phyloP scores from a whole-genome alignment of 176 grass and related monocot genomes.

The Raddia distichophylla region DNA sequence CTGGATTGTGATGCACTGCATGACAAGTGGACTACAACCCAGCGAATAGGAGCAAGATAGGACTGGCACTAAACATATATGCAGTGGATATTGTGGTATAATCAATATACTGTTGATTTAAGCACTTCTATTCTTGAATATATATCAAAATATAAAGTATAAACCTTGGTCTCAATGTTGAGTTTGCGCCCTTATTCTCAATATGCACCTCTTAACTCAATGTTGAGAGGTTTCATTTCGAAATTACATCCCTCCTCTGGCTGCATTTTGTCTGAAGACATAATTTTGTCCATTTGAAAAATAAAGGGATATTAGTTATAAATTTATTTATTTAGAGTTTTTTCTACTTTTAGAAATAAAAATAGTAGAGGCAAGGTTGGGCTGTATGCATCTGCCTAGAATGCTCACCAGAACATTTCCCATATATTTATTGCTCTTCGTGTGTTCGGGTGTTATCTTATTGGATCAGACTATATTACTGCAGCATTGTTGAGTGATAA shows the following conservation, averaged over 20 bases:
- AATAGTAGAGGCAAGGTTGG: not conserved
- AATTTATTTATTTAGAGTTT: constrained; percentile 12
- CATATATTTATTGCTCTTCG: constrained; percentile 26
- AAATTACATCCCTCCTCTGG: not conserved
- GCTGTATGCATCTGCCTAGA: not conserved
- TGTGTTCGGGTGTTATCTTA: constrained; percentile 33
- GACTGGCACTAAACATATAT: constrained; percentile 47
- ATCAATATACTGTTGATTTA: constrained; percentile 47
- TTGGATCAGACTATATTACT: constrained; percentile 42
- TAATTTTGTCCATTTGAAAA: not conserved
- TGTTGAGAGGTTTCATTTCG: too few relatives aligned
- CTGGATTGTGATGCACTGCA: constrained; percentile 51
- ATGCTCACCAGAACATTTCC: not conserved
- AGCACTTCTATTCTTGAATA: constrained; percentile 48
- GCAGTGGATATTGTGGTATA: constrained; percentile 50
- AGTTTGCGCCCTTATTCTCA: not conserved
- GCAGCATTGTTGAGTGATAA: constrained; percentile 25
- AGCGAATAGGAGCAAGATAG: constrained; percentile 54
- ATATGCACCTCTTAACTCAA: not conserved
- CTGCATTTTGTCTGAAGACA: constrained; percentile 13
- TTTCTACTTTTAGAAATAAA: not conserved
- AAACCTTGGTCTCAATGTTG: constrained; percentile 3
- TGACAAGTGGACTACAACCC: constrained; percentile 55
- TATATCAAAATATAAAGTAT: not conserved
- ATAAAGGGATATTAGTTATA: not conserved